Base-by-base conservation (phyloP, 805 yeast species). In the Yarrowia hollandica region DNA sequence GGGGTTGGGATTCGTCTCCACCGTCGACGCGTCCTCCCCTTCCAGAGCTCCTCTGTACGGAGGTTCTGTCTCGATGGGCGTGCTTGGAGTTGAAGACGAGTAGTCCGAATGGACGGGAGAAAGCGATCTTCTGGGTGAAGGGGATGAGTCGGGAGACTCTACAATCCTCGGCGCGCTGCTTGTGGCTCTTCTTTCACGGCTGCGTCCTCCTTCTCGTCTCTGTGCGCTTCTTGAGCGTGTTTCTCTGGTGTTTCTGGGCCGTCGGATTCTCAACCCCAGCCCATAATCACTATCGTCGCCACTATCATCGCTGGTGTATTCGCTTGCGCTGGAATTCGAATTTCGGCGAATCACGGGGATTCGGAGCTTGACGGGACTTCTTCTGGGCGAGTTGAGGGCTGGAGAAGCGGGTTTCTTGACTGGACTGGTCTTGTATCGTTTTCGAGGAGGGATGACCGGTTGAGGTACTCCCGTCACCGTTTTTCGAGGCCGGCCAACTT, bases 11-110 rank as follows among this genome's bases (percentile, higher is more conserved):
- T 79, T 78, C 0, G 94, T 86, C 62, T 76, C 73, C 54, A 74
- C 74, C 1, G 89, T 86, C 25, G 77, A 79, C 31, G 85, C 82
- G 41, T 85, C 83, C 18, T 80, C 78, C 64, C 80, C 80, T 16
- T 77, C 70, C 16, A 87, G 71, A 0, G 86, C 78, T 0, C 94
- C 94, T 52, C 85, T 73, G 64, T 80, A 87, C 0, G 95, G 94
- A 25, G 83, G 66, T 59, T 84, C 86, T 2, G 44, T 35, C 9
- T 52, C 58, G 34, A 52, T 30, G 3, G 55, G 55, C 0, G 55
- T 31, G 16, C 39, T 30, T n/a, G 55, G 55, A 4, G 37, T 19
- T 5, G 52, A n/a, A n/a, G n/a, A 28, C 26, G 55, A 48, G 55
- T 48, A 44, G 18, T 33, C 55, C 7, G 39, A 48, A 22, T 21